Evolutionary conservation across 768 basidiomycete species (phyloP).

Genomic region (Fibroporia radiculosa): DNA sequence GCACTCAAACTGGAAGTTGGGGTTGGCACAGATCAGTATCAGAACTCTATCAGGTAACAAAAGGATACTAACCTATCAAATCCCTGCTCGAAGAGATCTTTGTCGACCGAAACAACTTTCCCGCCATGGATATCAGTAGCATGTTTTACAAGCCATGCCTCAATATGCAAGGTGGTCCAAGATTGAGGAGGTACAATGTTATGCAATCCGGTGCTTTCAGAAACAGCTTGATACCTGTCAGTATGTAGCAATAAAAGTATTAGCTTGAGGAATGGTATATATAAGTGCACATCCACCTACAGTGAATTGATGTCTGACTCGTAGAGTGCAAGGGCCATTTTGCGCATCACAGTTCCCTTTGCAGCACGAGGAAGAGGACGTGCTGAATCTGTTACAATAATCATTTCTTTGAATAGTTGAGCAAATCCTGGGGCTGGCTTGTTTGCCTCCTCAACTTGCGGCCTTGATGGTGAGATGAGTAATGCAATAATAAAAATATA

Average conservation of each 20-base stretch:
- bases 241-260: background rate
- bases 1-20: slow-evolving; percentile 18
- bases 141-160: slow-evolving; percentile 11
- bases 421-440: slow-evolving; percentile 18
- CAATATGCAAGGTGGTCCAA: slow-evolving; percentile 5
- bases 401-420: slow-evolving; percentile 43
- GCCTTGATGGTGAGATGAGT: slow-evolving; percentile 15
- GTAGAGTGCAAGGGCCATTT: slow-evolving; percentile 32
- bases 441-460: slow-evolving; percentile 20
- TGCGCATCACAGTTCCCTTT: slow-evolving; percentile 40
- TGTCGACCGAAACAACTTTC: slow-evolving; percentile 19
- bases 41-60: background rate
- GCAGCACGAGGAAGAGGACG: slow-evolving; percentile 38
- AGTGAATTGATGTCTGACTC: slow-evolving; percentile 38
- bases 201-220: slow-evolving; percentile 7
- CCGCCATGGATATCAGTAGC: slow-evolving; percentile 9
- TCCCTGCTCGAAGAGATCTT: slow-evolving; percentile 32
- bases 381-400: slow-evolving; percentile 32
- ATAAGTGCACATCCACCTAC: slow-evolving; percentile 19
- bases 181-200: slow-evolving; percentile 5
- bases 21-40: background rate
- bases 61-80: slow-evolving; percentile 26
- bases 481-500: background rate
- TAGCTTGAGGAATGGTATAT: background rate
- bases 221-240: slow-evolving; percentile 10